Conservation (phyloP, 257 asterid genomes). For the Capsicum pubescens region DNA sequence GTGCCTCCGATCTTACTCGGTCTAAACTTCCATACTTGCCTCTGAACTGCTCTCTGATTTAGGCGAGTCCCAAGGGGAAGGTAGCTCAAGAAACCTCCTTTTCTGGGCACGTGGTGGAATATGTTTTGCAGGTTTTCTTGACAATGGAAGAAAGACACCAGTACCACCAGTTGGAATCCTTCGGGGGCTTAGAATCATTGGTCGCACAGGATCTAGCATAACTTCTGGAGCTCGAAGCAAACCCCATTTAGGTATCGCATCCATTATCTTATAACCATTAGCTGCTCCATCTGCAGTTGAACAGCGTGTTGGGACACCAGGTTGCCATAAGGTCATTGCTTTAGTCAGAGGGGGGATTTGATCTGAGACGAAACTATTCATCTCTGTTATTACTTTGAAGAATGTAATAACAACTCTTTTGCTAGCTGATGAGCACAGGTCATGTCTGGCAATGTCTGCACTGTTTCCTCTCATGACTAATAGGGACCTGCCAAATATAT, state of each 20-base stretch:
- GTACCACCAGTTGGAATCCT: slow-evolving; percentile 29
- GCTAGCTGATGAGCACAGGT: slow-evolving; percentile 82
- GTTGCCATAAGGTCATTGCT: slow-evolving; percentile 85
- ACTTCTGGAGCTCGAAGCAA: slow-evolving; percentile 65
- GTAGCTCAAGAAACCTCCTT: slow-evolving; percentile 25
- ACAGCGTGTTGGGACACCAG: slow-evolving; percentile 55
- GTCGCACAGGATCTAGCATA: slow-evolving; percentile 34
- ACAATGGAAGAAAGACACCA: slow-evolving; percentile 29
- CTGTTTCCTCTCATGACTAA: slow-evolving; percentile 93
- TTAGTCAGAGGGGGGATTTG: slow-evolving; percentile 42
- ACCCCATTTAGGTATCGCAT: slow-evolving; percentile 48
- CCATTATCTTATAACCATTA: slow-evolving; percentile 32
- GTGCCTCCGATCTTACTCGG: neutral
- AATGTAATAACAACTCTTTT: slow-evolving; percentile 83
- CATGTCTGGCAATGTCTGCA: slow-evolving; percentile 88
- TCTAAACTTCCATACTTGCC: neutral
- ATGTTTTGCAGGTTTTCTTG: slow-evolving; percentile 30
- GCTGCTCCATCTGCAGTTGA: slow-evolving; percentile 44
- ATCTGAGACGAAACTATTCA: slow-evolving; percentile 36
- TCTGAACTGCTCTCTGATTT: slow-evolving; percentile 28
- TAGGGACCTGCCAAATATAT: slow-evolving; percentile 63
- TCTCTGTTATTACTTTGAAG: slow-evolving; percentile 68
- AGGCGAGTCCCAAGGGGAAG: slow-evolving; percentile 26
- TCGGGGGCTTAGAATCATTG: slow-evolving; percentile 25
- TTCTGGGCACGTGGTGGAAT: slow-evolving; percentile 34